These are phyloP conservation scores for Pyrus bretschneideri DNA, from an alignment of 306 rosid species.

Conservation along the genomic window DNA sequence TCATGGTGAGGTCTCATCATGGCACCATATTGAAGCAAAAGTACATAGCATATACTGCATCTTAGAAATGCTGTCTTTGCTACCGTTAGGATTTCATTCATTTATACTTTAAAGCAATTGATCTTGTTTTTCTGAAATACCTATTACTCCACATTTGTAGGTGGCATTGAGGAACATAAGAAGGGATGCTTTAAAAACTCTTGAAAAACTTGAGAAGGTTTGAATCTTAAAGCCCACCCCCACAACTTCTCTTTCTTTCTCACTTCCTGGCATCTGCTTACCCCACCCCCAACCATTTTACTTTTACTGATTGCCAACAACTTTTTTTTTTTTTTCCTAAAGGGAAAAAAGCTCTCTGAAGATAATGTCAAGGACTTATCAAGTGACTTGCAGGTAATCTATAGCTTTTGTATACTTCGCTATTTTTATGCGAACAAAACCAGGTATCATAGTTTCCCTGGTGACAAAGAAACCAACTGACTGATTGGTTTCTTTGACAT, in stretches of 20 bases:
- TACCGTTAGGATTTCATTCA: background rate
- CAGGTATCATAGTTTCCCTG: background rate
- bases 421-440: background rate
- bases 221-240: constrained; percentile 23
- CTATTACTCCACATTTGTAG: constrained; percentile 24
- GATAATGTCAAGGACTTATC: constrained; percentile 84
- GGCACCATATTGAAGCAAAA: background rate
- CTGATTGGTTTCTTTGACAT: background rate
- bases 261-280: background rate
- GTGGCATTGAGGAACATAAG: constrained; percentile 95
- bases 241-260: background rate
- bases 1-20: background rate
- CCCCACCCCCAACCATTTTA: background rate
- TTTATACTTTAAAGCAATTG: background rate
- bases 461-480: background rate
- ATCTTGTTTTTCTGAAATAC: constrained; percentile 20
- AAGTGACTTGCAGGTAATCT: constrained; percentile 82
- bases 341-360: constrained; percentile 93
- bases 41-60: background rate
- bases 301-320: constrained; percentile 11
- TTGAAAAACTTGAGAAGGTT: constrained; percentile 96
- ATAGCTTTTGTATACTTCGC: constrained; percentile 3
- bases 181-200: constrained; percentile 92
- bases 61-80: background rate
- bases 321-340: constrained; percentile 1